Evolutionary conservation across 1,284 basidiomycete genomes (phyloP).

Genomic region (Hypsizygus ulmarius): DNA sequence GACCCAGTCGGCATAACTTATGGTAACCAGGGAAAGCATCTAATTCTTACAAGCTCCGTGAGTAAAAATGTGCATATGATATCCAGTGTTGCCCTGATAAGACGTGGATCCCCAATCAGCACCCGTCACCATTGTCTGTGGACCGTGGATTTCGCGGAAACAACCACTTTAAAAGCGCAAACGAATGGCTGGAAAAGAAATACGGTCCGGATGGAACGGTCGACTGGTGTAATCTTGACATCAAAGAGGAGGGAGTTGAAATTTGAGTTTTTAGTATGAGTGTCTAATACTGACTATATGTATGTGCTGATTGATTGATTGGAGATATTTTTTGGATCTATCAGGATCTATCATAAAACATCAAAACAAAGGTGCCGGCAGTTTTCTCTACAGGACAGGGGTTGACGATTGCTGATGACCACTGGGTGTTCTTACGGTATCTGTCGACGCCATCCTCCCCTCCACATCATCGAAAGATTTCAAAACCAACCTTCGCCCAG

Average conservation of each 20-base stretch:
- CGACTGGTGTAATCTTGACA: constrained; percentile 66
- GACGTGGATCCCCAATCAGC: constrained; percentile 39
- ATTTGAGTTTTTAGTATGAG: constrained; percentile 16
- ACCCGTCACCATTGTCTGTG: constrained; percentile 83
- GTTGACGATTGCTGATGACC: not conserved
- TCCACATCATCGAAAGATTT: not conserved
- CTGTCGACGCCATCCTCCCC: constrained; percentile 8
- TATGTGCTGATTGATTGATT: constrained; percentile 15
- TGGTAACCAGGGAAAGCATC: constrained; percentile 68
- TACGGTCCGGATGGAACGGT: constrained; percentile 73
- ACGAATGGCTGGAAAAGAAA: constrained; percentile 74
- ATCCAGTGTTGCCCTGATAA: constrained; percentile 14
- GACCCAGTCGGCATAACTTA: constrained; percentile 3
- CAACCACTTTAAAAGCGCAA: constrained; percentile 86
- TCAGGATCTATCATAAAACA: constrained; percentile 6
- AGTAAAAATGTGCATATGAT: constrained; percentile 28
- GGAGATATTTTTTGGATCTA: not conserved
- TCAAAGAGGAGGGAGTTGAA: constrained; percentile 11
- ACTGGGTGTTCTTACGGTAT: constrained; percentile 4
- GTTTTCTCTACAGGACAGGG: constrained; percentile 11
- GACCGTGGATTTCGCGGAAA: constrained; percentile 87
- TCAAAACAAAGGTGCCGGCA: constrained; percentile 1
- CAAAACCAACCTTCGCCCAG: too few species aligned
- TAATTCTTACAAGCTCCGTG: constrained; percentile 80
- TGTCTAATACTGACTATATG: constrained; percentile 3